phyloP scores from a whole-genome alignment of 2,329 filamentous ascomycete genomes.

The Reticulascus tulasneorum region DNA sequence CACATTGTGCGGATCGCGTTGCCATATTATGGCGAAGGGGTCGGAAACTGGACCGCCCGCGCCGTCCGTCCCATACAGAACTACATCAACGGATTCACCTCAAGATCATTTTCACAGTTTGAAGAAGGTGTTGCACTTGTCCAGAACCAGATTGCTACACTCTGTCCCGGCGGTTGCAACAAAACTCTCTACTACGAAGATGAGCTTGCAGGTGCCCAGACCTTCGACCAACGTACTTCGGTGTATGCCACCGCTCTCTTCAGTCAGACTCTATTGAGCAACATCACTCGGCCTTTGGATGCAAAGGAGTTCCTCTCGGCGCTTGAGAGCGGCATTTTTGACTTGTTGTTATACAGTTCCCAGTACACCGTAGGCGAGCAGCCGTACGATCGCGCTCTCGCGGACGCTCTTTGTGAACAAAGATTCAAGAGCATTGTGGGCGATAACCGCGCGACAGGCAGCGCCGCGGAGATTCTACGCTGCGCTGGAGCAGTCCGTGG shows the following conservation, averaged over 20 bases:
- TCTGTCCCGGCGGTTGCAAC: neutral
- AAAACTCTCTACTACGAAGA: neutral
- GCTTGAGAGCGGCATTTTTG: neutral
- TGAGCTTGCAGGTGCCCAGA: neutral
- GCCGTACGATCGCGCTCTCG: neutral
- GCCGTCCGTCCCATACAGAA: neutral
- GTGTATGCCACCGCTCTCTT: neutral
- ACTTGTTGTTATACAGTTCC: neutral
- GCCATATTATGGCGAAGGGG: neutral
- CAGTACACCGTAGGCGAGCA: neutral
- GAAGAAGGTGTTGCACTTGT: neutral
- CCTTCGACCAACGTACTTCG: neutral
- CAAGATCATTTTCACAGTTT: neutral
- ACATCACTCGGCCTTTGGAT: neutral
- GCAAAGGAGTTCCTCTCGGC: neutral
- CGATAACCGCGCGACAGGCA: neutral
- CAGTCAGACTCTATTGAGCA: neutral
- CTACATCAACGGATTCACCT: neutral
- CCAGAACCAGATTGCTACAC: neutral
- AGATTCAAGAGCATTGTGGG: neutral
- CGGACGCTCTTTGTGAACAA: neutral
- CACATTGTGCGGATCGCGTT: neutral
- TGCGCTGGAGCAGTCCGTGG: neutral
- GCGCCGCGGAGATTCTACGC: neutral
- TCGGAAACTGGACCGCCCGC: neutral